phyloP scores from a whole-genome alignment of 257 asterid genomes.

The Striga asiatica region DNA sequence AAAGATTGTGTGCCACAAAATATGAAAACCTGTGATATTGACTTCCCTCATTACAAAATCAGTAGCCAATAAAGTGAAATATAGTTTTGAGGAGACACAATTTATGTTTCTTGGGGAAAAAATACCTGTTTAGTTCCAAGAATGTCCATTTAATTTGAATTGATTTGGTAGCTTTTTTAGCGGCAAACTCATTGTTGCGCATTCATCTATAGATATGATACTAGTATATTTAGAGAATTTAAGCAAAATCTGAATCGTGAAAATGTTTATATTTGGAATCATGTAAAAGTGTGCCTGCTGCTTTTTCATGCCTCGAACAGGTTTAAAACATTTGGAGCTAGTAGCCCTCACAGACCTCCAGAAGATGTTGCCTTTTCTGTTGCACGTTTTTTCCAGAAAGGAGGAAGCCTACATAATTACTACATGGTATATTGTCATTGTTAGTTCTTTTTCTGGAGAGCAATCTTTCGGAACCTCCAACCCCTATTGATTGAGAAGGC shows the following conservation, averaged over 20 bases:
- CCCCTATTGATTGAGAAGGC: neutral
- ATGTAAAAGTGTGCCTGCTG: neutral
- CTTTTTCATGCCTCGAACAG: constrained; percentile 24
- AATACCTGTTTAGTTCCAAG: neutral
- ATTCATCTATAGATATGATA: neutral
- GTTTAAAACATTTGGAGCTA: constrained; percentile 85
- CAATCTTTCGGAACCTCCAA: neutral
- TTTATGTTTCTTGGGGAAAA: too few relatives aligned
- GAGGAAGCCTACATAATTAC: constrained; percentile 89
- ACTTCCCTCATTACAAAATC: too few relatives aligned
- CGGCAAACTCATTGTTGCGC: too few relatives aligned
- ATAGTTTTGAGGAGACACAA: too few relatives aligned
- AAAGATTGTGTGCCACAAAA: neutral
- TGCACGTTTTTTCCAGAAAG: constrained; percentile 90
- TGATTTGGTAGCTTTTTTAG: neutral
- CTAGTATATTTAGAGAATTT: neutral
- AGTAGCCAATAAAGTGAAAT: neutral
- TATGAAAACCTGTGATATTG: neutral
- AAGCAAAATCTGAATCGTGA: neutral
- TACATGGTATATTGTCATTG: constrained; percentile 53
- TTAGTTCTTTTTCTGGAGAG: neutral
- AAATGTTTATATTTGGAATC: neutral
- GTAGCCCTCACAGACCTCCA: constrained; percentile 84
- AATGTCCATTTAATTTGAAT: neutral
- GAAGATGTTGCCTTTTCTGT: constrained; percentile 91